phyloP scores from a whole-genome alignment of 2,329 filamentous ascomycete species.

The Diaporthe australafricana region DNA sequence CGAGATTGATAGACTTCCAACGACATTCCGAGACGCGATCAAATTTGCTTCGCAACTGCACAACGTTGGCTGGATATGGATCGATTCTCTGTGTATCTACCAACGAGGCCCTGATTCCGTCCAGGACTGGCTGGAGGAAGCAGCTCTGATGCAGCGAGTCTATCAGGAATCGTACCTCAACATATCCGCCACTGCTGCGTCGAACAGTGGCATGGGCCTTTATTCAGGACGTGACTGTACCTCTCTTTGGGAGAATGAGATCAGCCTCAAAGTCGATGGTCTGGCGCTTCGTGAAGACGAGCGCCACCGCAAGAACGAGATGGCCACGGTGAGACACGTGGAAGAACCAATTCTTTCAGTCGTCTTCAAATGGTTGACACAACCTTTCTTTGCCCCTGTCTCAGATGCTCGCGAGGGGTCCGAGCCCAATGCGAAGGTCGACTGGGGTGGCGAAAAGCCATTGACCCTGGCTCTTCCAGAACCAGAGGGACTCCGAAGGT shows the following conservation, averaged over 20 bases:
- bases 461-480: background rate
- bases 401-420: fast-evolving
- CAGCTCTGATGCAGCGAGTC: conserved; percentile 38
- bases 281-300: background rate
- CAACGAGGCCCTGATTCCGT: conserved; percentile 3
- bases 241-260: background rate
- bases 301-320: background rate
- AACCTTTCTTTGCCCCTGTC: too few relatives aligned
- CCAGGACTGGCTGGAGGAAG: conserved; percentile 39
- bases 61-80: conserved; percentile 34
- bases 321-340: background rate
- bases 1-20: background rate
- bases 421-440: background rate
- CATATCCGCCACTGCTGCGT: conserved; percentile 37
- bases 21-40: conserved; percentile 12
- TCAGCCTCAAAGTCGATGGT: background rate
- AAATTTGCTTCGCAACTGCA: background rate
- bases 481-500: background rate
- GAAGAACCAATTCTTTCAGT: too few relatives aligned
- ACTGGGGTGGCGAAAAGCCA: background rate
- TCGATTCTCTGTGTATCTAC: conserved; percentile 23
- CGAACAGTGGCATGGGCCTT: conserved; percentile 27
- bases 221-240: conserved; percentile 5
- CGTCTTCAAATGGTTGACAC: background rate
- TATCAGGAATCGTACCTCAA: conserved; percentile 40